phyloP scores from a whole-genome alignment of 805 yeast genomes.

The Alloascoidea hylecoeti region DNA sequence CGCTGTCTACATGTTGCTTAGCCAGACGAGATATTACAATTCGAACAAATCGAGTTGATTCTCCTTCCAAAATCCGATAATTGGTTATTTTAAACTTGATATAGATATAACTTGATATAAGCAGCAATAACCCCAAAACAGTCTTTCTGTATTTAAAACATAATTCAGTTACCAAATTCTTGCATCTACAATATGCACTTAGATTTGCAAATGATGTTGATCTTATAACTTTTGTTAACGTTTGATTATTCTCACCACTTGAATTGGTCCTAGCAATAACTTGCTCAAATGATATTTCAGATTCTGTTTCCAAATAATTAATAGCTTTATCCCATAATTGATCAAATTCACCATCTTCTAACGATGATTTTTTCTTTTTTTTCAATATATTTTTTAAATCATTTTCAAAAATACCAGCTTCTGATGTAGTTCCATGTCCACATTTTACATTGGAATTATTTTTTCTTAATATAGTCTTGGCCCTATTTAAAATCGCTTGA shows the following conservation, averaged over 20 bases:
- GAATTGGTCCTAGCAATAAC: too few relatives aligned
- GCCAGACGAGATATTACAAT: slow-evolving; percentile 11
- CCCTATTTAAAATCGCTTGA: slow-evolving; percentile 48
- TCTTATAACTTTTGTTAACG: too few relatives aligned
- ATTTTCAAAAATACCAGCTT: not conserved
- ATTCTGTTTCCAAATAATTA: not conserved
- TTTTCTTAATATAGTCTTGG: slow-evolving; percentile 49
- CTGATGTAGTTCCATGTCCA: slow-evolving; percentile 21
- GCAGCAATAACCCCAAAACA: too few relatives aligned
- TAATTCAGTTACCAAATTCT: not conserved
- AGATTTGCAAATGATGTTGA: not conserved
- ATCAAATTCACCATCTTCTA: slow-evolving; percentile 50
- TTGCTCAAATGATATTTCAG: too few relatives aligned
- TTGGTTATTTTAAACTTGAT: too few relatives aligned
- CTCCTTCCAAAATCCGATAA: too few relatives aligned
- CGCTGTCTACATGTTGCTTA: slow-evolving; percentile 9
- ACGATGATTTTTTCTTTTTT: not conserved
- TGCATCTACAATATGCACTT: not conserved
- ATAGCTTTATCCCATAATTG: slow-evolving; percentile 61
- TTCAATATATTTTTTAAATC: not conserved
- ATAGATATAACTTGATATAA: too few relatives aligned
- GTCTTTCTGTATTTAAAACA: not conserved
- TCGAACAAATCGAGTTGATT: too few relatives aligned
- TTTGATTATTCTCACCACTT: too few relatives aligned
- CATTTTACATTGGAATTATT: slow-evolving; percentile 53